phyloP scores from a whole-genome alignment of 345 rosid genomes.

The Bruguiera sexangula region DNA sequence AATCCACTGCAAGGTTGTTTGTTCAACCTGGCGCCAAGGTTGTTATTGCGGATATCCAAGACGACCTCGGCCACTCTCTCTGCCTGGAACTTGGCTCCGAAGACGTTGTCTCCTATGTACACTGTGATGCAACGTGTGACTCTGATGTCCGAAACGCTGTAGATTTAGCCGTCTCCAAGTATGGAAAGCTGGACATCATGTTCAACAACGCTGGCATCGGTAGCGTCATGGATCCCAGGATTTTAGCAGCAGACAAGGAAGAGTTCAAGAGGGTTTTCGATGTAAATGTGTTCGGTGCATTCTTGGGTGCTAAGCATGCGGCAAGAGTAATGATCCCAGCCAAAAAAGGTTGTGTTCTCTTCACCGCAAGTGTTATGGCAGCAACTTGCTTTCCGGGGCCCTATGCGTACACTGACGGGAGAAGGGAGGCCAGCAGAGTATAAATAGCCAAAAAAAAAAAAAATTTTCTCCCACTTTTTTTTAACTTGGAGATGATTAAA shows the following conservation, averaged over 20 bases:
- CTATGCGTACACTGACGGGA: conserved; percentile 7
- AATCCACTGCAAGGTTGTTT: conserved; percentile 22
- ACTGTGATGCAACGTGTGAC: conserved; percentile 26
- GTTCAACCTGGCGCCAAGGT: conserved; percentile 32
- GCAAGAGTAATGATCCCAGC: conserved; percentile 26
- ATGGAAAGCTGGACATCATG: conserved; percentile 35
- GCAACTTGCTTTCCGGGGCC: not conserved
- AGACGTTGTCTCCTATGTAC: conserved; percentile 18
- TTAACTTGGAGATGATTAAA: too few relatives aligned
- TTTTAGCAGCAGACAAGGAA: not conserved
- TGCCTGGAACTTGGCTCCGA: conserved; percentile 12
- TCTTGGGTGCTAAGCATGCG: conserved; percentile 29
- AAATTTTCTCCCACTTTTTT: too few relatives aligned
- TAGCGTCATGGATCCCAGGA: not conserved
- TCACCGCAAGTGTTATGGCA: conserved; percentile 16
- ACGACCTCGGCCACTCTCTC: conserved; percentile 28
- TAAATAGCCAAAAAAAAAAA: too few relatives aligned
- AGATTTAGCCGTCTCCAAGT: conserved; percentile 19
- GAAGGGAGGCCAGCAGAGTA: too few relatives aligned
- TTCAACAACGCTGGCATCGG: conserved; percentile 27
- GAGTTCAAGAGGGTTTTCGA: conserved; percentile 17
- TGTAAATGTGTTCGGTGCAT: conserved; percentile 19
- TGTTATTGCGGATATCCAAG: conserved; percentile 32
- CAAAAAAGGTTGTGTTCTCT: conserved; percentile 20
- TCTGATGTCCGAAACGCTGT: conserved; percentile 22